A percentile compares a stretch with the other conserved stretches of the same genome.
phyloP scores from a whole-genome alignment of 2,329 filamentous ascomycete genomes.

The Uncinocarpus reesii region DNA sequence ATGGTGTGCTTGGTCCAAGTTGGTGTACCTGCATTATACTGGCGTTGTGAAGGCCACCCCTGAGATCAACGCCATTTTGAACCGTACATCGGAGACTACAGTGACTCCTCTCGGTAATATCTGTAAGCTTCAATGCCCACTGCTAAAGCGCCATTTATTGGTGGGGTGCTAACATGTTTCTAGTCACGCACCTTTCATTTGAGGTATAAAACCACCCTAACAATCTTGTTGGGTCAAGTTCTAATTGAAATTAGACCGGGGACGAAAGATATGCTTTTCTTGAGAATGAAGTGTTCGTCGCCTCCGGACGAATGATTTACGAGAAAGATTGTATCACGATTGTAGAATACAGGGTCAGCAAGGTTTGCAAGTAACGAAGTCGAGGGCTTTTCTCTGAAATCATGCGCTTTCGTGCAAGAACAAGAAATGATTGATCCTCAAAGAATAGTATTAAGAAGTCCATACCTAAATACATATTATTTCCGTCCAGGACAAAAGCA shows the following conservation, averaged over 20 bases:
- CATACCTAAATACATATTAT: no score
- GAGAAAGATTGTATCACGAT: slow-evolving; percentile 29
- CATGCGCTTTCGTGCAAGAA: neutral
- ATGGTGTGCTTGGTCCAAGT: slow-evolving; percentile 4
- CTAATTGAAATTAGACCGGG: slow-evolving; percentile 27
- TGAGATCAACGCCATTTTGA: slow-evolving; percentile 27
- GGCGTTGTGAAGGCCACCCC: slow-evolving; percentile 31
- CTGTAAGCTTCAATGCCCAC: slow-evolving; percentile 25
- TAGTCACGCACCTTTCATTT: slow-evolving; percentile 32
- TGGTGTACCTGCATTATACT: slow-evolving; percentile 34
- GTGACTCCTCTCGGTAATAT: slow-evolving; percentile 33
- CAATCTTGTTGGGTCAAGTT: neutral
- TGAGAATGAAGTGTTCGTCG: slow-evolving; percentile 34
- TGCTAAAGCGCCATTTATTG: neutral
- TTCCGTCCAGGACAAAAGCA: no score
- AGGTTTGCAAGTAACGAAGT: slow-evolving; percentile 24
- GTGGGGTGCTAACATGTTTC: neutral
- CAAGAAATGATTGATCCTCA: neutral
- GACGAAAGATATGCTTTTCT: slow-evolving; percentile 34
- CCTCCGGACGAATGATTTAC: slow-evolving; percentile 32
- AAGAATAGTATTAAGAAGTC: neutral
- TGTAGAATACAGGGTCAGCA: slow-evolving; percentile 37
- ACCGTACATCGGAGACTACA: slow-evolving; percentile 24
- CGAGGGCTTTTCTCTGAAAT: neutral
- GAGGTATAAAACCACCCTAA: slow-evolving; percentile 28